Evolutionary conservation across 768 basidiomycete species (phyloP), one percentile per base, ranked within the genome.

Genomic region (Tulasnella sp.): DNA sequence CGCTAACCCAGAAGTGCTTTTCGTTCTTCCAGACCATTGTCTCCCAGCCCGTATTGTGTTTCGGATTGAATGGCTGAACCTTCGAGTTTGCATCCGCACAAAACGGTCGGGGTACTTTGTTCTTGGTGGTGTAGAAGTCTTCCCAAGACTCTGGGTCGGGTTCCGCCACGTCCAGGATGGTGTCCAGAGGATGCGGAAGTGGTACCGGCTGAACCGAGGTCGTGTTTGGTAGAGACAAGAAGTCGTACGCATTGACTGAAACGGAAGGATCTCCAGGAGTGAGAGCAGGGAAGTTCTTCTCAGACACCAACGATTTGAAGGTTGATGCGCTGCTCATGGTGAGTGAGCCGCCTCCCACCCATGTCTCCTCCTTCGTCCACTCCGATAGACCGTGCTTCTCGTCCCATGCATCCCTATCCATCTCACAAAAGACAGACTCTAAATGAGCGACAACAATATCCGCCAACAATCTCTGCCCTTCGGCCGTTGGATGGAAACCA

Each of bases 1-100:
- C 75, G 37, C 75, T 76, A 29, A 61, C 75, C 75, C 75, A 61
- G 57, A 55, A 76, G 61, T 61, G 75, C 75, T 61, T 76, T 37
- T 76, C 75, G n/a, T 61, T 40, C 55, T 69, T 57, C 75, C 74
- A 74, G 15, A 74, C 74, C 74, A 74, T 74, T 26, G 74, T 55
- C 74, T 20, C 55, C 74, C 74, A 74, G 23, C 74, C 74, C 74
- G 51, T 48, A 48, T 74, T 55, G 32, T 29, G 26, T 32, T 55
- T 46, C 5, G 74, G 74, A 7, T 46, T 74, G n/a, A 74, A 37
- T 18, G 74, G 74, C 32, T 57, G 44, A 48, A 42, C 26, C 44
- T 46, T 46, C 11, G 39, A 40, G 18, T 74, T 74, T 29, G 74
- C 74, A 48, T 74, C 74, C 42, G 74, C 74, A 20, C 74, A 74